These are phyloP conservation scores for Globisporangium irregulare DNA, from an alignment of 352 stramenopile genomes.

Conservation along the genomic window DNA sequence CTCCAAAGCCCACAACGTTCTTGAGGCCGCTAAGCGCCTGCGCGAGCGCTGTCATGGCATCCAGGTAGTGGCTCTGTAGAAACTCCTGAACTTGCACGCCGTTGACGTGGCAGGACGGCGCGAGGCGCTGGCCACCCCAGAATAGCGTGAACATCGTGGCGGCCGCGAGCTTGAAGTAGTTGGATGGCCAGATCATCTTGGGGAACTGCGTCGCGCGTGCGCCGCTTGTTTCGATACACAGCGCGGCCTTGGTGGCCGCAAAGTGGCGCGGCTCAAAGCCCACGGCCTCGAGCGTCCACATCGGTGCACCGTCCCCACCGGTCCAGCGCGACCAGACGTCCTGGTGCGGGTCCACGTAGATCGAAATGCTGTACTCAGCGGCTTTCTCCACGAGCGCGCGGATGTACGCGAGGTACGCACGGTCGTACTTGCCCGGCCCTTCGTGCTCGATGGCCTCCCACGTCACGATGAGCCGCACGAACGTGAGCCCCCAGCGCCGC, in stretches of 20 bases:
- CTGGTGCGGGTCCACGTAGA: conserved; percentile 92
- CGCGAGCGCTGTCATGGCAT: conserved; percentile 70
- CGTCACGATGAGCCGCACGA: conserved; percentile 82
- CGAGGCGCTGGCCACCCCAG: conserved; percentile 71
- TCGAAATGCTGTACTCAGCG: conserved; percentile 57
- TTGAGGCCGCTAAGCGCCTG: conserved; percentile 51
- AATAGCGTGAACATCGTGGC: conserved; percentile 93
- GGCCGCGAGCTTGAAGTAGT: conserved; percentile 89
- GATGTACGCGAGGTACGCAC: conserved; percentile 83
- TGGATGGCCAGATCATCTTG: conserved; percentile 92
- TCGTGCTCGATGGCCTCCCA: conserved; percentile 91
- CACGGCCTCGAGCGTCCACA: conserved; percentile 85
- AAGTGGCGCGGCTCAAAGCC: conserved; percentile 80
- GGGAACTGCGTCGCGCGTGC: conserved; percentile 42
- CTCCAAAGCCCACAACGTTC: conserved; percentile 89
- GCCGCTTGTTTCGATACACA: conserved; percentile 68
- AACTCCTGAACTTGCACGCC: conserved; percentile 80
- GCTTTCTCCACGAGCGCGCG: conserved; percentile 55
- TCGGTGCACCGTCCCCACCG: conserved; percentile 83
- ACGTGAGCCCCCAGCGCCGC: conserved; percentile 79
- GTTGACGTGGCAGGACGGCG: conserved; percentile 68
- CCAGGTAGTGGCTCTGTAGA: conserved; percentile 85
- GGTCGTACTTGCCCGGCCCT: conserved; percentile 80
- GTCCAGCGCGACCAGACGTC: conserved; percentile 91
- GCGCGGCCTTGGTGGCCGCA: conserved; percentile 62